Conservation (phyloP, 176 grass and related monocot species). For the Metroxylon sagu region DNA sequence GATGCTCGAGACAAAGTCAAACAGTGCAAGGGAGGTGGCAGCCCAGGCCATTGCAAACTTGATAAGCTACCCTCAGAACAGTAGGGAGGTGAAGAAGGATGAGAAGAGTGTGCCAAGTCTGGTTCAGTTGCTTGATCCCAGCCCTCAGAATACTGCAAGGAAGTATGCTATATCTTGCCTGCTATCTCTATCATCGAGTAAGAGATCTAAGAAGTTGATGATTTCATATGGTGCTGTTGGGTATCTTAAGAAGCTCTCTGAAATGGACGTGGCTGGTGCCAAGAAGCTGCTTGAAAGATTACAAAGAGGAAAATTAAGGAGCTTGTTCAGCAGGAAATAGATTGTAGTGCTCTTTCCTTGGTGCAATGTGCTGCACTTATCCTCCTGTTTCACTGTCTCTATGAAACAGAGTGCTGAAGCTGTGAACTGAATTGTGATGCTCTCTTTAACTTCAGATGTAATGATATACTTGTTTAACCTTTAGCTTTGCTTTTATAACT, state of each 20-base stretch:
- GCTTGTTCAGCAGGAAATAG: conserved; percentile 71
- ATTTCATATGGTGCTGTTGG: conserved; percentile 85
- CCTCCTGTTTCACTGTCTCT: conserved; percentile 73
- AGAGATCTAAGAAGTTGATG: conserved; percentile 86
- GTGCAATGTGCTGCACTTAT: background rate
- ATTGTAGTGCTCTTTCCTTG: background rate
- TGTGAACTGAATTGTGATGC: conserved; percentile 16
- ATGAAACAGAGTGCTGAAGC: conserved; percentile 44
- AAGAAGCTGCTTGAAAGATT: conserved; percentile 92
- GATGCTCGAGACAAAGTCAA: conserved; percentile 84
- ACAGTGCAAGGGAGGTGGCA: conserved; percentile 51
- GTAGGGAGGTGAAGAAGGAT: conserved; percentile 72
- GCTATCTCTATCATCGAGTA: conserved; percentile 50
- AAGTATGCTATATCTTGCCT: conserved; percentile 93
- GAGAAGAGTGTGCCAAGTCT: conserved; percentile 96
- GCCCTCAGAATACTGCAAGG: conserved; percentile 81
- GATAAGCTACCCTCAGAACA: conserved; percentile 50
- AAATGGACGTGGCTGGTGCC: conserved; percentile 67
- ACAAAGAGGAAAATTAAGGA: conserved; percentile 64
- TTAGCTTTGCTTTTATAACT: no score
- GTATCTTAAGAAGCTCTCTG: conserved; percentile 95
- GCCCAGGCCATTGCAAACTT: conserved; percentile 80
- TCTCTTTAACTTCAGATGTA: conserved; percentile 19
- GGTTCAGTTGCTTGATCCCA: conserved; percentile 88
- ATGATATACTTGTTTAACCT: no score